phyloP scores from a whole-genome alignment of 1,284 basidiomycete species.

The Tausonia pullulans region DNA sequence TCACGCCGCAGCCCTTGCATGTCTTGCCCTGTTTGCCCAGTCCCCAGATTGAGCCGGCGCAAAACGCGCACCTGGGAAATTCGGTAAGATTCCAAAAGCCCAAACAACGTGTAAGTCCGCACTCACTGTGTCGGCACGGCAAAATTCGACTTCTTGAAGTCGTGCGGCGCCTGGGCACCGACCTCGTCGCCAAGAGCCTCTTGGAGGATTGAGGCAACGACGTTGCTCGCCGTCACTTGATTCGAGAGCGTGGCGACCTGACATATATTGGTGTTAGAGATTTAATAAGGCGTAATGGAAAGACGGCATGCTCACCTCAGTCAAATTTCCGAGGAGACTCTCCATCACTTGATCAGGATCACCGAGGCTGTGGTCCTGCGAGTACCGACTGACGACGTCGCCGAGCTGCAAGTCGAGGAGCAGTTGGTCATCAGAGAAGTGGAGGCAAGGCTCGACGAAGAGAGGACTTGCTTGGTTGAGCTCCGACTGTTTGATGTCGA shows the following conservation, averaged over 20 bases:
- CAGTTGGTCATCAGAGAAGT: too few species aligned
- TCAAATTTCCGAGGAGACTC: conserved; percentile 7
- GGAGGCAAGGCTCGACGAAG: too few species aligned
- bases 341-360: conserved; percentile 12
- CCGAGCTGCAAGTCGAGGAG: not conserved
- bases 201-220: not conserved
- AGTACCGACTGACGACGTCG: not conserved
- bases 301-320: not conserved
- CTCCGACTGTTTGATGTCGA: conserved; percentile 5
- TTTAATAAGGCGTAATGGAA: too few species aligned
- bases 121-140: conserved; percentile 15
- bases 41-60: conserved; percentile 14
- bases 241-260: conserved; percentile 1
- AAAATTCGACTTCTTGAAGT: conserved; percentile 15
- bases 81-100: too few species aligned
- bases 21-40: conserved; percentile 16
- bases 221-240: conserved; percentile 2
- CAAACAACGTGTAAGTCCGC: too few species aligned
- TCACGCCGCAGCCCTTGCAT: conserved; percentile 12
- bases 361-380: not conserved
- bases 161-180: conserved; percentile 7
- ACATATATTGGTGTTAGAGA: too few species aligned
- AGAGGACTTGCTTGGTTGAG: not conserved
- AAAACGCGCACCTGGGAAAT: not conserved
- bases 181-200: conserved; percentile 6